These are phyloP conservation scores for Stygiomarasmius scandens DNA, from an alignment of 1,284 basidiomycete genomes.

Conservation along the genomic window DNA sequence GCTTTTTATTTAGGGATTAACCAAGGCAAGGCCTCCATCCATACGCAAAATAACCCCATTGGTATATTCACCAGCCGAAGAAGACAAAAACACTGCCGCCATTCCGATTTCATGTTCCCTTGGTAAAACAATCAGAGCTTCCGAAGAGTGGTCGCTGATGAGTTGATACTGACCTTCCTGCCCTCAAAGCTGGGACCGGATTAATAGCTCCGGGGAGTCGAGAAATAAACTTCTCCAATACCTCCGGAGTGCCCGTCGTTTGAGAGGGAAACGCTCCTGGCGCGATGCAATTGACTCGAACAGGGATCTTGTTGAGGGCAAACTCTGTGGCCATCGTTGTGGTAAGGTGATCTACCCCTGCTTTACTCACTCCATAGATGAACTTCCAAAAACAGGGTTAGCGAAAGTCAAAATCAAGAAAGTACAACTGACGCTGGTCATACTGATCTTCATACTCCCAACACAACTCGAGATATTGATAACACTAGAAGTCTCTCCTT, in stretches of 20 bases:
- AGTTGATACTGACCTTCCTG: conserved; percentile 17
- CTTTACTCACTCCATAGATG: conserved; percentile 40
- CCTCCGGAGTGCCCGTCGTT: conserved; percentile 36
- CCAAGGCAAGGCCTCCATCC: conserved; percentile 30
- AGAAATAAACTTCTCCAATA: conserved; percentile 13
- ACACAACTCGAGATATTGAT: conserved; percentile 37
- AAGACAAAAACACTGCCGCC: conserved; percentile 29
- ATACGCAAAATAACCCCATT: conserved; percentile 31
- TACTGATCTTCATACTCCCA: conserved; percentile 19
- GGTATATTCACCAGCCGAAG: conserved; percentile 28
- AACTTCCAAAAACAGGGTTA: conserved; percentile 23
- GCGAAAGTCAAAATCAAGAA: no score
- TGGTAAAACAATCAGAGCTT: background rate
- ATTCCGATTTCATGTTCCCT: conserved; percentile 32
- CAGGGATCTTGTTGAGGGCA: conserved; percentile 28
- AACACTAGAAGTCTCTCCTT: conserved; percentile 27
- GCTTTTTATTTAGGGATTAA: conserved; percentile 28
- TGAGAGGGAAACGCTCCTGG: conserved; percentile 33
- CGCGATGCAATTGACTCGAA: conserved; percentile 34
- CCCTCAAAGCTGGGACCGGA: conserved; percentile 22
- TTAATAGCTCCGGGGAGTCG: conserved; percentile 17
- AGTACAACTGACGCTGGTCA: background rate
- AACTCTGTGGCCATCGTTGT: conserved; percentile 35
- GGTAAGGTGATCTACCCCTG: conserved; percentile 33
- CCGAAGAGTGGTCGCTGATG: no score